phyloP scores from a whole-genome alignment of 768 basidiomycete species.

The Xerocomus brunneocitrinus region DNA sequence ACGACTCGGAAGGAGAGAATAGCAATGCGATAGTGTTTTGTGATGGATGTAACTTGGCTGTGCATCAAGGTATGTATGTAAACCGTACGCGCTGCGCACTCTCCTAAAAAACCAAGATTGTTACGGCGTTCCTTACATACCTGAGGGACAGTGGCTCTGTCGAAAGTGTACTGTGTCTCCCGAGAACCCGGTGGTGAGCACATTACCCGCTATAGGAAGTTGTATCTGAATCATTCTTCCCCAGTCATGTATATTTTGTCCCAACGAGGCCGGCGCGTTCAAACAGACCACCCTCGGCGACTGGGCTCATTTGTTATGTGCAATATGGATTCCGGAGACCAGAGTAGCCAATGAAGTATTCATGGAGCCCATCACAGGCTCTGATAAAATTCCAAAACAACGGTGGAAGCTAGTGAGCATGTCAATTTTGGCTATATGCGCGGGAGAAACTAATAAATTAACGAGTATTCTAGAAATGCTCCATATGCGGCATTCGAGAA shows the following conservation, averaged over 20 bases:
- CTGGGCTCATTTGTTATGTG: conserved; percentile 96
- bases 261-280: conserved; percentile 96
- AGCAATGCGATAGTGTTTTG: conserved; percentile 99
- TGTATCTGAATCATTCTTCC: background rate
- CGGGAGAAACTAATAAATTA: background rate
- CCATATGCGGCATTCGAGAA: conserved; percentile 51
- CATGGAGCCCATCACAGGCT: conserved; percentile 95
- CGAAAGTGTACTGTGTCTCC: conserved; percentile 98
- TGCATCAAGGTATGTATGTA: conserved; percentile 85
- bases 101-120: conserved; percentile 61
- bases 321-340: conserved; percentile 96
- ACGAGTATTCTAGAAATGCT: conserved; percentile 46
- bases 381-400: conserved; percentile 82
- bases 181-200: conserved; percentile 86
- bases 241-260: conserved; percentile 92
- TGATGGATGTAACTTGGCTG: conserved; percentile 97
- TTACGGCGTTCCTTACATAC: conserved; percentile 98
- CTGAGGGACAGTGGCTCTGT: conserved; percentile 99
- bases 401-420: conserved; percentile 87
- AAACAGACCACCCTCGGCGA: conserved; percentile 91
- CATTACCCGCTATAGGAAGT: background rate
- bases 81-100: background rate
- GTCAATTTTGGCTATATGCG: background rate
- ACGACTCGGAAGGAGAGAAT: conserved; percentile 98
- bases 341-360: conserved; percentile 91